phyloP scores from a whole-genome alignment of 495 filamentous ascomycete species.

The Tirmania nivea region DNA sequence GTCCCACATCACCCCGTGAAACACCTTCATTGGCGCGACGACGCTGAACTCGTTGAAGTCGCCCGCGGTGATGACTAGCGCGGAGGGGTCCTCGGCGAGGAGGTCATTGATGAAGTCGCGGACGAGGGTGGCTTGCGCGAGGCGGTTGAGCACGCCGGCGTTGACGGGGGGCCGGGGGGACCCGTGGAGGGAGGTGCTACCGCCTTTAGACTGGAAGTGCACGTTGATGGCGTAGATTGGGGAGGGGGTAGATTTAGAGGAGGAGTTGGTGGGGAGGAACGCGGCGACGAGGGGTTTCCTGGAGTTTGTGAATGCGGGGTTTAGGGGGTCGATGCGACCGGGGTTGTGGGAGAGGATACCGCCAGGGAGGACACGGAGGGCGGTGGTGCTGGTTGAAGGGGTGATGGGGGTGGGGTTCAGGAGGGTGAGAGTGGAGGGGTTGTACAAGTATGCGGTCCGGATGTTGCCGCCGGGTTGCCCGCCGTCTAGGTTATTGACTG shows the following conservation, averaged over 20 bases:
- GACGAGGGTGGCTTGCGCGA: constrained; percentile 28
- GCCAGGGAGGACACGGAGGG: constrained; percentile 28
- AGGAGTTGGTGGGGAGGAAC: constrained; percentile 28
- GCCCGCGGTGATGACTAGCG: constrained; percentile 29
- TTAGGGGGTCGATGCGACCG: constrained; percentile 33
- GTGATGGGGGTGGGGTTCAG: constrained; percentile 28
- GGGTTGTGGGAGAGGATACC: constrained; percentile 35
- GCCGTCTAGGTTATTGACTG: constrained; percentile 30
- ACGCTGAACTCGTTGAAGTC: constrained; percentile 46
- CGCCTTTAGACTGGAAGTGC: constrained; percentile 35
- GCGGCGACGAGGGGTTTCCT: constrained; percentile 37
- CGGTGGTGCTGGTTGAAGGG: constrained; percentile 21
- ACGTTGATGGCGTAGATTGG: constrained; percentile 39
- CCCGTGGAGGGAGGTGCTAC: constrained; percentile 32
- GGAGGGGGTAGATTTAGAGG: constrained; percentile 13
- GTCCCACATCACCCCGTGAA: constrained; percentile 25
- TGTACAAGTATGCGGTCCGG: constrained; percentile 39
- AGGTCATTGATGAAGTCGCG: constrained; percentile 25
- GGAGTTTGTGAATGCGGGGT: constrained; percentile 29
- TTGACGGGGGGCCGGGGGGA: constrained; percentile 40
- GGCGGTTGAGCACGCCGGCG: constrained; percentile 28
- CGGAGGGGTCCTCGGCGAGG: constrained; percentile 23
- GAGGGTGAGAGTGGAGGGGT: constrained; percentile 27
- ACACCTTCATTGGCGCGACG: constrained; percentile 28
- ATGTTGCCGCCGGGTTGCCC: constrained; percentile 43